Base-by-base conservation (phyloP, 2,329 filamentous ascomycete genomes). In the Stenocarpella maydis region DNA sequence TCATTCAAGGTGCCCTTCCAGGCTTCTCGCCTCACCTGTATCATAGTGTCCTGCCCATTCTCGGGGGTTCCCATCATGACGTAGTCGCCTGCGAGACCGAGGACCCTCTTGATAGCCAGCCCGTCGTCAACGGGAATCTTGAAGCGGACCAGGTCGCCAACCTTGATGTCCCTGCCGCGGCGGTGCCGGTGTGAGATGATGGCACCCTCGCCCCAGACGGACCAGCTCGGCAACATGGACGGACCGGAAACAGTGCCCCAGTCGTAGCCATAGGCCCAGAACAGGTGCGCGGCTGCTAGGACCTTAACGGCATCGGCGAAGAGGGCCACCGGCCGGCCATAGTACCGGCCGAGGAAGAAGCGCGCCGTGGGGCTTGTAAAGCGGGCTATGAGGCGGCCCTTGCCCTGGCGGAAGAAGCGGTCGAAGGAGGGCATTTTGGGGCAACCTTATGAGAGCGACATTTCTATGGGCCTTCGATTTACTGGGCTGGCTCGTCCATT, bases 161-260 rank as follows among this genome's bases (percentile, higher is more conserved):
- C 90, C 61, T 81, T 77, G 17, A 89, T 77, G 74, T 81, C 79
- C 41, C 91, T 87, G 4, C 95, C 95, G 37, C 88, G 84, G 8
- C 91, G 88, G 79, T 91, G 87, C n/a, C 84, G 82, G 74, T 89
- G 89, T 70, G 89, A 90, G 65, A 93, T 87, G 15, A 95, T 78
- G 55, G 95, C 84, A 79, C 84, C 90, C 76, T 95, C 91, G 68
- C 90, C 90, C 10, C 84, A 79, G 1, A 90, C 84, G 28, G 86
- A 84, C 71, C 98, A 90, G 0, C 94, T 97, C 9, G 95, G 95
- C 63, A 96, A 87, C 96, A 98, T 98, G 21, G 92, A 95, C 4
- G 94, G 89, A 2, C 95, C 95, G 31, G 84, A 83, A 19, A 90
- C 89, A 4, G 83, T 80, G 24, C 86, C 86, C 73, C 91, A 75